phyloP scores from a whole-genome alignment of 257 asterid species.

The Solanum raphanifolium region DNA sequence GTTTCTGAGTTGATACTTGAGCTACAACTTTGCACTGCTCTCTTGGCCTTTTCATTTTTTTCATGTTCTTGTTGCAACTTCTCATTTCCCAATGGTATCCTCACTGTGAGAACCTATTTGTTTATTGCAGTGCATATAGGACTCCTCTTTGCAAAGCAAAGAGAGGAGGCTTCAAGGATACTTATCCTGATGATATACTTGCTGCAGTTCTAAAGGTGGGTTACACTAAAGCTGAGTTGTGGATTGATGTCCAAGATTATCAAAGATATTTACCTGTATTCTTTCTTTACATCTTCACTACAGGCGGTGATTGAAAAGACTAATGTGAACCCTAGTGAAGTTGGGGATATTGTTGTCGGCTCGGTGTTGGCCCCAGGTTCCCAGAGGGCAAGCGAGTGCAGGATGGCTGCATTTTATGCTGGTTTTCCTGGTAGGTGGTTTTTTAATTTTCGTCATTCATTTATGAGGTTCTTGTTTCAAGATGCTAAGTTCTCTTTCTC shows the following conservation, averaged over 20 bases:
- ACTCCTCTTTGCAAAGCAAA: slow-evolving; percentile 89
- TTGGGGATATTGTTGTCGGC: slow-evolving; percentile 97
- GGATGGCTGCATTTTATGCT: slow-evolving; percentile 99
- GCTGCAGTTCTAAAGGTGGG: slow-evolving; percentile 85
- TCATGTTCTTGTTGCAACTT: background rate
- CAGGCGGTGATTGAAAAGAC: slow-evolving; percentile 83
- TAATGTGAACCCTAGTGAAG: slow-evolving; percentile 74
- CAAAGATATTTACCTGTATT: background rate
- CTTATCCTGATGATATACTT: slow-evolving; percentile 88
- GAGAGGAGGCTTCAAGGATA: slow-evolving; percentile 96
- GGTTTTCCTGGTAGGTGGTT: slow-evolving; percentile 81
- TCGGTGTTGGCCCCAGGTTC: slow-evolving; percentile 95
- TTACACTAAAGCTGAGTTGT: background rate
- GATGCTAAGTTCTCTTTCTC: background rate
- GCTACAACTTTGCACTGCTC: background rate
- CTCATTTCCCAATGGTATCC: background rate
- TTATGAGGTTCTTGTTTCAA: background rate
- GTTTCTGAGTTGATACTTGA: background rate
- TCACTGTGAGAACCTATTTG: background rate
- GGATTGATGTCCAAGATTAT: background rate
- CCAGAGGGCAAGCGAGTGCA: slow-evolving; percentile 96
- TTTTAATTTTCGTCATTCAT: background rate
- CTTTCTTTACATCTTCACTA: background rate
- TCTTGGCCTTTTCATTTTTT: background rate
- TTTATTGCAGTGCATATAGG: slow-evolving; percentile 67